Percentiles rank a stretch among this genome's conserved stretches.
Evolutionary conservation across 768 basidiomycete genomes (phyloP).

Genomic region (Gloeostereum incarnatum): DNA sequence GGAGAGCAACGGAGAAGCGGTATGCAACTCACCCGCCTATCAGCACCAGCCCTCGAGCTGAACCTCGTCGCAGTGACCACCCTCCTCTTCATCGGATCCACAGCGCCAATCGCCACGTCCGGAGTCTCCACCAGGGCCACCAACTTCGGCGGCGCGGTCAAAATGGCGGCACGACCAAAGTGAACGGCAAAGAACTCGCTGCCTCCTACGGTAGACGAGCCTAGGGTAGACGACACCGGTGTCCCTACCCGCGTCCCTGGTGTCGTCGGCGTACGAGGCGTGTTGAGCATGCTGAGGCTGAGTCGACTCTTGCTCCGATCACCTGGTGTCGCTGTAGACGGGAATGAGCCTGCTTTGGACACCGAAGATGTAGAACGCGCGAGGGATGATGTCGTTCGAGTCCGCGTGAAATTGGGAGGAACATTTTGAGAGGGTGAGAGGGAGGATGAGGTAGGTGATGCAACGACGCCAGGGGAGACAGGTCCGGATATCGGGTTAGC

Average conservation of each 20-base stretch:
- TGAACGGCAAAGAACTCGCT: constrained; percentile 29
- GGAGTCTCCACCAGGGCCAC: constrained; percentile 81
- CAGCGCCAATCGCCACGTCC: constrained; percentile 83
- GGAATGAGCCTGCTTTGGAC: constrained; percentile 4
- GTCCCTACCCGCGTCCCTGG: constrained; percentile 34
- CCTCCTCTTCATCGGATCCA: constrained; percentile 74
- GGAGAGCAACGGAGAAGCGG: constrained; percentile 5
- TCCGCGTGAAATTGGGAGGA: constrained; percentile 23
- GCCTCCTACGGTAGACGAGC: constrained; percentile 13
- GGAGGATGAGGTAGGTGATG: constrained; percentile 11
- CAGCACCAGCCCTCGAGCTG: constrained; percentile 74
- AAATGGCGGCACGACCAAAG: constrained; percentile 62
- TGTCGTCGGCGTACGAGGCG: constrained; percentile 34
- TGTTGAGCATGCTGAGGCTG: constrained; percentile 23
- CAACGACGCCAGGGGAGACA: not conserved
- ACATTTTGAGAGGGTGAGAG: constrained; percentile 13
- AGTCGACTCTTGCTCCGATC: not conserved
- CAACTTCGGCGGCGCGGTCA: constrained; percentile 79
- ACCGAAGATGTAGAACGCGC: constrained; percentile 42
- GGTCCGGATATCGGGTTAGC: constrained; percentile 1
- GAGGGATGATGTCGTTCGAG: constrained; percentile 41
- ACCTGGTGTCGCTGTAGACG: constrained; percentile 9
- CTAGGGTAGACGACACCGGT: constrained; percentile 22
- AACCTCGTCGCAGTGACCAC: constrained; percentile 86
- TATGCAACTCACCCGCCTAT: constrained; percentile 54